A percentile compares a stretch with the other conserved stretches of the same genome.
Evolutionary conservation across 1,284 basidiomycete genomes (phyloP).

Genomic region (Sanghuangporus sanghuang): DNA sequence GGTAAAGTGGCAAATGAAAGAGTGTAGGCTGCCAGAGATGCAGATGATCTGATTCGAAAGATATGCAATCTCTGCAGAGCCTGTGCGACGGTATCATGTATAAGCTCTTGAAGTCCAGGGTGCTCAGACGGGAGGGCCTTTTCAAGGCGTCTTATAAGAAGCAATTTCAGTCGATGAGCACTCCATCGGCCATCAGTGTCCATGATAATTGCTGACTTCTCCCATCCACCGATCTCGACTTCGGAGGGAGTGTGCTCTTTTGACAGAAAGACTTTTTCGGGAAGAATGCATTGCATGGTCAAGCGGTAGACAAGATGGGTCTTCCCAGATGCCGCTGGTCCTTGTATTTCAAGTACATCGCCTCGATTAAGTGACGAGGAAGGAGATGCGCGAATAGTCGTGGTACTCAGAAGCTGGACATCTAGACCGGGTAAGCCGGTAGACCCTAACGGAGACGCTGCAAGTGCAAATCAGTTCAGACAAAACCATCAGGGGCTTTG

Average conservation of each 20-base stretch:
- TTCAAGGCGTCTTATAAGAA: conserved; percentile 41
- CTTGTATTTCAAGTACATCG: conserved; percentile 72
- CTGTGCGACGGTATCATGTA: conserved; percentile 31
- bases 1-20: conserved; percentile 51
- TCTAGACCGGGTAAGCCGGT: conserved; percentile 32
- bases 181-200: conserved; percentile 67
- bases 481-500: background rate
- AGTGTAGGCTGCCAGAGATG: conserved; percentile 66
- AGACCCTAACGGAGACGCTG: conserved; percentile 24
- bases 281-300: conserved; percentile 56
- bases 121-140: conserved; percentile 22
- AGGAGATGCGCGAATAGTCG: conserved; percentile 20
- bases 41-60: conserved; percentile 59
- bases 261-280: conserved; percentile 25
- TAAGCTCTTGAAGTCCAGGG: conserved; percentile 13
- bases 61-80: conserved; percentile 54
- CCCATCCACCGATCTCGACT: conserved; percentile 46
- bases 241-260: conserved; percentile 6
- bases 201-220: conserved; percentile 57
- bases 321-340: conserved; percentile 67
- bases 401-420: conserved; percentile 23
- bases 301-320: conserved; percentile 66
- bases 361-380: conserved; percentile 39
- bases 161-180: conserved; percentile 43
- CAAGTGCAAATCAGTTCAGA: conserved; percentile 7